Evolutionary conservation across 2,329 filamentous ascomycete genomes (phyloP).

Genomic region (Fusarium sp.): DNA sequence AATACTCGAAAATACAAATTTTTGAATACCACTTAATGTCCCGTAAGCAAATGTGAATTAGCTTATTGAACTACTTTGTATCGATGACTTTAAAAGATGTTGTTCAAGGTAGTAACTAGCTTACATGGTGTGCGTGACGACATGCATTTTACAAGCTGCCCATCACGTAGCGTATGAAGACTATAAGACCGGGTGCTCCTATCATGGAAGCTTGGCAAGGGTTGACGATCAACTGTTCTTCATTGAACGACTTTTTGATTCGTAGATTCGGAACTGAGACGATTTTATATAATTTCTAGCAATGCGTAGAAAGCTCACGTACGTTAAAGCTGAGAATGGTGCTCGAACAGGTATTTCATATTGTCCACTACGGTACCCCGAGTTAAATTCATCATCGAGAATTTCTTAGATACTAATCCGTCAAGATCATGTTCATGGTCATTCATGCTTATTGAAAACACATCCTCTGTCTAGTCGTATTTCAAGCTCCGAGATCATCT

Average conservation of each 20-base stretch:
- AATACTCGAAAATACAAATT: conserved; percentile 28
- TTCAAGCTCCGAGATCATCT: neutral
- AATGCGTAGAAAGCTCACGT: neutral
- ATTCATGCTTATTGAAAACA: neutral
- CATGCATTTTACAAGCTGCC: neutral
- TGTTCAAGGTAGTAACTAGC: no score
- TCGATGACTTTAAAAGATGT: neutral
- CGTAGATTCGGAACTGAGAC: neutral
- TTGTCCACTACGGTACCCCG: no score
- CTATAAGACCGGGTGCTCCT: neutral
- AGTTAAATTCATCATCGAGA: no score
- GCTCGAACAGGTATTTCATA: no score
- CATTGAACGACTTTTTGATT: neutral
- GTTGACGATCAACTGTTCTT: neutral
- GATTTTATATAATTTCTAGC: neutral
- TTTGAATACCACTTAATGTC: conserved; percentile 16
- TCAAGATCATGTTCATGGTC: neutral
- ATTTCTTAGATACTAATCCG: neutral
- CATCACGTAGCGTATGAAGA: neutral
- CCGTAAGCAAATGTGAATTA: neutral
- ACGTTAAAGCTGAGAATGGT: neutral
- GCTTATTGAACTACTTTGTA: neutral
- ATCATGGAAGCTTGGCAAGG: neutral
- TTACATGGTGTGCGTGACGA: neutral
- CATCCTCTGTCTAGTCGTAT: neutral